Base-by-base conservation (phyloP, 768 basidiomycete genomes). In the Antrodiella citrinella region DNA sequence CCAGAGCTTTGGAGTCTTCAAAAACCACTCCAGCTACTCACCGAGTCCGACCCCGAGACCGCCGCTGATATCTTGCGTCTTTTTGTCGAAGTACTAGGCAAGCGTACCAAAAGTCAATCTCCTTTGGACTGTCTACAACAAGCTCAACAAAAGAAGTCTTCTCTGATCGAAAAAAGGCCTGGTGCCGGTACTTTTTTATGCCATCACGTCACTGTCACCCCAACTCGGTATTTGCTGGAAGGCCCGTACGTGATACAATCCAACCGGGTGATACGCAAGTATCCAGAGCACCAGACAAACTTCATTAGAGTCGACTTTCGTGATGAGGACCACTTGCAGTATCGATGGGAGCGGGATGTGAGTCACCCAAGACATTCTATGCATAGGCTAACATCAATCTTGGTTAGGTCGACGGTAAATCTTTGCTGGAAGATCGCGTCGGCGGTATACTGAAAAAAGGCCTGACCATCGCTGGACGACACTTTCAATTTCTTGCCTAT, bases 301-400 rank as follows among this genome's bases (percentile, higher is more conserved):
- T 94, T 94, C 61, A 61, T 94, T 24, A 81, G 91, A 9, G 89
- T 92, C 21, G 82, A 87, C 56, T 90, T 93, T 58, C 77, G 84
- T 3, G 91, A 92, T 50, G 91, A 94, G 67, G 86, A 92, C 57
- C 73, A 74, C 26, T 71, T 86, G n/a, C 74, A 78, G 30, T 85
- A 84, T 53, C 76, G 80, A 11, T 88, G 85, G 85, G 77, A 78
- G 49, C 72, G 78, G 9, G 77, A 78, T 35, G 78, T 84, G 18
- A 25, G 54, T 54, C 24, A n/a, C 23, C 23, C 15, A 3, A 20
- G 9, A n/a, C 23, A 3, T 24, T 47, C 5, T 52, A 21, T 3
- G 18, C 18, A n/a, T 24, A 44, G n/a, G 22, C n/a, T 41, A 24
- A 21, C n/a, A 9, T 26, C n/a, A 35, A 26, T 1, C 21, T 19